Conservation (phyloP, 768 basidiomycete genomes). For the Russula abietina region DNA sequence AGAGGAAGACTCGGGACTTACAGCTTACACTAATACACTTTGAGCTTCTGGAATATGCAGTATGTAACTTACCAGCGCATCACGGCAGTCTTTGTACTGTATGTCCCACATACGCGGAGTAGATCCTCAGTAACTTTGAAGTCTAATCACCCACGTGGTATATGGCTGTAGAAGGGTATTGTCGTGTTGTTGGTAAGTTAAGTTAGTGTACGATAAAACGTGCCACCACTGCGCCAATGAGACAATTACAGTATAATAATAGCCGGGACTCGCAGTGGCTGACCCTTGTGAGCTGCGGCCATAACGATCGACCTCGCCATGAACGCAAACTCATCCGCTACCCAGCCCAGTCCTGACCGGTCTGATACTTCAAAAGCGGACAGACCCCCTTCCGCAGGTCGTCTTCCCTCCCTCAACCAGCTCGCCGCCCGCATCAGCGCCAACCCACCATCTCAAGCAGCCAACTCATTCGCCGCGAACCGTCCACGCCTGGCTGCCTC, state of each 20-base stretch:
- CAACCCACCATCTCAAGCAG: constrained; percentile 27
- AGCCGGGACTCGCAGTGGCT: neutral
- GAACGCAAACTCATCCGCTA: constrained; percentile 19
- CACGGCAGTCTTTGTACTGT: no score
- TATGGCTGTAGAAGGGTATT: neutral
- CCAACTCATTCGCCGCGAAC: constrained; percentile 31
- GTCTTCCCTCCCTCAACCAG: constrained; percentile 73
- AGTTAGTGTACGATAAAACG: neutral
- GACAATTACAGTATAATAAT: no score
- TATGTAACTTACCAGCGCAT: no score
- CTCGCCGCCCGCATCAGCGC: constrained; percentile 71
- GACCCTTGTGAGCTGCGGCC: constrained; percentile 1
- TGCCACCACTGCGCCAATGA: no score
- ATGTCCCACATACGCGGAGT: neutral
- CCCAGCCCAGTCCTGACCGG: neutral
- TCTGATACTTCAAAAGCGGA: constrained; percentile 30
- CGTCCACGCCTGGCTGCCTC: constrained; percentile 74
- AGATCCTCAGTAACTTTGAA: neutral
- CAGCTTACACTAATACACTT: no score
- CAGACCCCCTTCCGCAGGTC: constrained; percentile 31
- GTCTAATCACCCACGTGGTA: neutral
- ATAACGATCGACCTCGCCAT: constrained; percentile 8
- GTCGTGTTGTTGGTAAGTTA: neutral
- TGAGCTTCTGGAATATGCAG: no score
- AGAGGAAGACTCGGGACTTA: no score